Percentiles rank a stretch among this genome's conserved stretches.
Evolutionary conservation across 352 stramenopile genomes (phyloP).

Genomic region (Phytophthora melonis): DNA sequence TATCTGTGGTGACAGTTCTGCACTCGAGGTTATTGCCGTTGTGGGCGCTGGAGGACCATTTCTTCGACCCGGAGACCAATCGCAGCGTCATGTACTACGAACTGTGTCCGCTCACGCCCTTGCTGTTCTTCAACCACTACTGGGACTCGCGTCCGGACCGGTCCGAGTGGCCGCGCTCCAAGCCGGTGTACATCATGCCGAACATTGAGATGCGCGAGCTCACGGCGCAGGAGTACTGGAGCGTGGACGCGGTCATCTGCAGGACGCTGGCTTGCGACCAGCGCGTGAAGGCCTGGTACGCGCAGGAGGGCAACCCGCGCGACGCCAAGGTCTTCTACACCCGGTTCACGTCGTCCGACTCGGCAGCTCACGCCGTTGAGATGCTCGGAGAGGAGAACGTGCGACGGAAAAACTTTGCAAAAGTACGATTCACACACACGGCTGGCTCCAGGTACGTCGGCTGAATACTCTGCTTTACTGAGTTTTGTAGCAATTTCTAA

Average conservation of each 20-base stretch:
- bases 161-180: slow-evolving; percentile 33
- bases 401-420: slow-evolving; percentile 47
- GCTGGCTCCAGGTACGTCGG: slow-evolving; percentile 47
- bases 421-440: slow-evolving; percentile 56
- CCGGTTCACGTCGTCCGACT: slow-evolving; percentile 49
- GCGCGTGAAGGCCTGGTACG: slow-evolving; percentile 56
- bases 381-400: slow-evolving; percentile 32
- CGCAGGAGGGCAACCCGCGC: slow-evolving; percentile 50
- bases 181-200: slow-evolving; percentile 57
- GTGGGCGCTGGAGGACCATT: slow-evolving; percentile 41
- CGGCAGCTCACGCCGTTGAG: slow-evolving; percentile 22
- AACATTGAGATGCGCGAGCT: slow-evolving; percentile 71
- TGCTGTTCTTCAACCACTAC: slow-evolving; percentile 68
- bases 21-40: slow-evolving; percentile 43
- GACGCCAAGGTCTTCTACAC: slow-evolving; percentile 55
- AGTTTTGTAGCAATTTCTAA: background rate
- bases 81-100: slow-evolving; percentile 56
- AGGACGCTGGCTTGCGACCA: slow-evolving; percentile 55
- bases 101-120: slow-evolving; percentile 48
- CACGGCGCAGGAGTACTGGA: slow-evolving; percentile 52
- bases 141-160: slow-evolving; percentile 37
- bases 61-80: slow-evolving; percentile 31
- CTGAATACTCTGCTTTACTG: background rate
- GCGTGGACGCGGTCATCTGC: slow-evolving; percentile 62
- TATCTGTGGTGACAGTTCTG: slow-evolving; percentile 23